Evolutionary conservation across 106 monocot species (phyloP).

Genomic region (Dendrobium chrysotoxum): DNA sequence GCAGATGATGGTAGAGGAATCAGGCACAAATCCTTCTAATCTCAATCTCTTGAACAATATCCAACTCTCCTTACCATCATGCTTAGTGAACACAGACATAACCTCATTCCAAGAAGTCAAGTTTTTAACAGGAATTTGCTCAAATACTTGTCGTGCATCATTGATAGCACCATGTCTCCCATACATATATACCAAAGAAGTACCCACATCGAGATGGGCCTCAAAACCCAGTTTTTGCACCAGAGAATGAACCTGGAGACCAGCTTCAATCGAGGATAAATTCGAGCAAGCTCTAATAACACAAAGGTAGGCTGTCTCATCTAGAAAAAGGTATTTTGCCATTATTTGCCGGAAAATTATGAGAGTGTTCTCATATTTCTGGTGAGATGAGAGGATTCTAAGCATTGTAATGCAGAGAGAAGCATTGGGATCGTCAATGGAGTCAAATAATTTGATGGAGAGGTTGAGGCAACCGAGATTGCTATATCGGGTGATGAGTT

Average conservation of each 20-base stretch:
- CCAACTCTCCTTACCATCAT: conserved; percentile 7
- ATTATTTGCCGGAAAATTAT: conserved; percentile 11
- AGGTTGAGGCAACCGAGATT: conserved; percentile 17
- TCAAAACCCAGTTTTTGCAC: conserved; percentile 18
- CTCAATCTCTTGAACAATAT: conserved; percentile 14
- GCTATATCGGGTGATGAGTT: conserved; percentile 19
- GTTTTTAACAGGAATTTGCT: not conserved
- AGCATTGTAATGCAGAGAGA: conserved; percentile 14
- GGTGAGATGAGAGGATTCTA: not conserved
- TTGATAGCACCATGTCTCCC: not conserved
- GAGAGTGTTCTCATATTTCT: not conserved
- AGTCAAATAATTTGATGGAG: conserved; percentile 16
- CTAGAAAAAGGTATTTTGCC: not conserved
- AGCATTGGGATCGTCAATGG: conserved; percentile 3
- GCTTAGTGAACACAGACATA: conserved; percentile 5
- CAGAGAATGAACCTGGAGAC: conserved; percentile 14
- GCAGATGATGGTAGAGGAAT: conserved; percentile 14
- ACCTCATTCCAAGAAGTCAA: conserved; percentile 18
- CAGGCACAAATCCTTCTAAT: conserved; percentile 17
- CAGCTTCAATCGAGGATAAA: not conserved
- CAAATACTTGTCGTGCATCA: conserved; percentile 4
- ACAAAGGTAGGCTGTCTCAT: not conserved
- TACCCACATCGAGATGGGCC: not conserved
- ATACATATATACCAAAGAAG: conserved; percentile 11
- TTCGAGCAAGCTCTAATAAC: not conserved